These are phyloP conservation scores for Euptelea pleiosperma DNA, from an alignment of 164 flowering plant species.

Conservation along the genomic window DNA sequence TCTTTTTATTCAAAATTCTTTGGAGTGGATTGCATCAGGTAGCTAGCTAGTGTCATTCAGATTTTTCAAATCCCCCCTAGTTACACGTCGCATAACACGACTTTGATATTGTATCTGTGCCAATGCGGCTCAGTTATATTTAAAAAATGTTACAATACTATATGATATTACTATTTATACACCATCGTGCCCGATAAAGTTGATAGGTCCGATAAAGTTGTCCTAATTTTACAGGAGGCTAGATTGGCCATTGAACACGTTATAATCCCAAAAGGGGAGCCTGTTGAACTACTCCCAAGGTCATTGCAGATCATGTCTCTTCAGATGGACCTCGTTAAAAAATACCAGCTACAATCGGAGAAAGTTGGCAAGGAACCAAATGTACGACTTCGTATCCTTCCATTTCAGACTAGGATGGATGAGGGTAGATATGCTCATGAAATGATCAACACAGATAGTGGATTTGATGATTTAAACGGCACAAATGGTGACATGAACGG, in stretches of 20 bases:
- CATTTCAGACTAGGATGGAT: constrained; percentile 28
- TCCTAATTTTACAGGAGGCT: constrained; percentile 55
- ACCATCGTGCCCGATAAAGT: too few relatives aligned
- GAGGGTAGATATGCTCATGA: constrained; percentile 14
- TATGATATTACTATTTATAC: too few relatives aligned
- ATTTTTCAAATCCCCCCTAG: too few relatives aligned
- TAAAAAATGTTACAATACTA: too few relatives aligned
- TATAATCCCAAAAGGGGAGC: constrained; percentile 72
- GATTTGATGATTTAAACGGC: constrained; percentile 22
- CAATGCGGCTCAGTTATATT: too few relatives aligned
- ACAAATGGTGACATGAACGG: constrained; percentile 34
- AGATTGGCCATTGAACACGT: constrained; percentile 78
- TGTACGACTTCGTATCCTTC: constrained; percentile 52
- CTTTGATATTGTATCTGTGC: too few relatives aligned
- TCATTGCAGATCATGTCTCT: constrained; percentile 53
- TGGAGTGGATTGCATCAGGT: not conserved
- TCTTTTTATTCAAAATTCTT: not conserved
- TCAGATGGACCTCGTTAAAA: constrained; percentile 61
- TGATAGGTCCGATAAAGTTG: not conserved
- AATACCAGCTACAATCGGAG: constrained; percentile 54
- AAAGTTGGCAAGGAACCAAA: constrained; percentile 47
- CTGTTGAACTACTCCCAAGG: constrained; percentile 84
- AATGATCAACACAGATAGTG: constrained; percentile 17
- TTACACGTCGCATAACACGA: too few relatives aligned
- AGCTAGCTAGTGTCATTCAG: too few relatives aligned